Base-by-base conservation (phyloP, 108 stramenopile species). In the Pseudonitzschia pungens region DNA sequence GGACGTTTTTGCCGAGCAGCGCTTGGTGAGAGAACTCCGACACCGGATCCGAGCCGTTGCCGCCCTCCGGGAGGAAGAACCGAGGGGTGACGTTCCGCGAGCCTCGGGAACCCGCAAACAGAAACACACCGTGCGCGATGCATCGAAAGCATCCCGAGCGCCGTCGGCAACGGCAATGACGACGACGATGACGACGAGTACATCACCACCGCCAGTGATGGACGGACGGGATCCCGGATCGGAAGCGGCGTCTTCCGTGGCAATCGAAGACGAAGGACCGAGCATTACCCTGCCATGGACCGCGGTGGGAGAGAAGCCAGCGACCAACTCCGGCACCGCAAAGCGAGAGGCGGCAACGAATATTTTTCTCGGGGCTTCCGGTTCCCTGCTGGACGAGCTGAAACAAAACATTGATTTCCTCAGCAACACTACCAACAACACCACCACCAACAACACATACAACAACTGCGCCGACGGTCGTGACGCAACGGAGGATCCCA, bases 331-430 rank as follows among this genome's bases (percentile, higher is more conserved):
- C 20, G 33, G 18, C 51, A 36, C 50, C 7, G 18, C 64, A 62
- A 45, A 16, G n/a, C 68, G 67, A 33, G 70, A 51, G 22, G 70
- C 14, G 41, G 48, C 76, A 22, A 51, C 60, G 11, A 62, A 18
- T 40, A 62, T 77, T 5, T 77, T 77, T 40, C 70, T 77, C 40
- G 76, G 76, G 16, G 76, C 69, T 22, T 71, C 76, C 12, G 76
- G 76, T 14, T 65, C 70, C 22, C 36, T 77, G n/a, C 51, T 77
- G 0, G 54, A 28, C 28, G 76, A 77, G 54, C 33, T 77, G 32
- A 77, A 71, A 62, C 27, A 20, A 16, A 62, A 33, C 33, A 55
- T 55, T 18, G 45, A 12, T 36, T 36, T 36, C 36, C 4, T 6
- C 36, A 6, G 4, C 36, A 36, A 36, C 36, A 6, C 2, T 6